These are phyloP conservation scores for Suillus variegatus DNA, from an alignment of 768 basidiomycete species.

Conservation along the genomic window DNA sequence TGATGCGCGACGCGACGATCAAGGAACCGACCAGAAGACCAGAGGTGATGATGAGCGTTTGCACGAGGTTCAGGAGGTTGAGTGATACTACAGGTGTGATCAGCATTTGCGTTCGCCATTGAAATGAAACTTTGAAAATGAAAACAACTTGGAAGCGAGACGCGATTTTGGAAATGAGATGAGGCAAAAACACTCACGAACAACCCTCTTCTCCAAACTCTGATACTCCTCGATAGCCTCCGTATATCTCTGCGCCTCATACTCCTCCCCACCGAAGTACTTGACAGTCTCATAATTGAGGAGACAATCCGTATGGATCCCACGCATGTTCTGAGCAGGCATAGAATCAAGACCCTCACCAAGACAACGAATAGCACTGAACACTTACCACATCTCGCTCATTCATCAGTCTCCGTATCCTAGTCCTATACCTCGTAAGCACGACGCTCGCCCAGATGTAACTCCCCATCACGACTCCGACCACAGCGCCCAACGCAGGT, in stretches of 20 bases:
- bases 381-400: conserved; percentile 63
- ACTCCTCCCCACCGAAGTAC: conserved; percentile 84
- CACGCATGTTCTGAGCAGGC: conserved; percentile 59
- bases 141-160: background rate
- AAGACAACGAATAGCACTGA: background rate
- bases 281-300: conserved; percentile 87
- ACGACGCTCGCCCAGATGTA: conserved; percentile 53
- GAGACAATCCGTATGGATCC: conserved; percentile 80
- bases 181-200: conserved; percentile 45
- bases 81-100: conserved; percentile 58
- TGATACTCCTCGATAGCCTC: conserved; percentile 78
- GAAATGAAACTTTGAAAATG: background rate
- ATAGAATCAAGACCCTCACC: background rate
- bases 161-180: too few relatives aligned
- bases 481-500: conserved; percentile 65
- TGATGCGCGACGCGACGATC: conserved; percentile 74
- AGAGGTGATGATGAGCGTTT: conserved; percentile 79
- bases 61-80: conserved; percentile 74
- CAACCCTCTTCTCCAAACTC: conserved; percentile 69
- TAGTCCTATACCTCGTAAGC: conserved; percentile 73
- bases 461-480: conserved; percentile 71
- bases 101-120: background rate
- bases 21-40: conserved; percentile 79
- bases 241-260: conserved; percentile 71
- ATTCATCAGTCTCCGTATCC: conserved; percentile 76